Conservation (phyloP, 345 rosid species). For the Syzygium grande region DNA sequence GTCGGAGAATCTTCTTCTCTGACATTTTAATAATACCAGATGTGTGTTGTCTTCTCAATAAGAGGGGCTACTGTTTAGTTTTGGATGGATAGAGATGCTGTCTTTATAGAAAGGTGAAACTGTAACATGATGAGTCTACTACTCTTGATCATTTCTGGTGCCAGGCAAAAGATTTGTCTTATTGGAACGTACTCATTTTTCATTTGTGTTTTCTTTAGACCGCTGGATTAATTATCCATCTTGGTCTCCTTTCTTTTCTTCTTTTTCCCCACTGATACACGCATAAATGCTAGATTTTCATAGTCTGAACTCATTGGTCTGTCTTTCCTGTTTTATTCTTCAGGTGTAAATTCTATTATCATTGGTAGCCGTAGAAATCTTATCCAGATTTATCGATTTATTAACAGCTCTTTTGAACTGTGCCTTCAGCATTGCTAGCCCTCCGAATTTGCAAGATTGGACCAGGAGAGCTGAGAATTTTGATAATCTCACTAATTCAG, state of each 20-base stretch:
- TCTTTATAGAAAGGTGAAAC: neutral
- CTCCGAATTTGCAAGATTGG: constrained; percentile 74
- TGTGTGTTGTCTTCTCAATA: neutral
- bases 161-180: neutral
- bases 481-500: constrained; percentile 43
- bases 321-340: neutral
- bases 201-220: neutral
- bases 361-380: neutral
- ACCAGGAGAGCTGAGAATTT: constrained; percentile 70
- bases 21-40: neutral
- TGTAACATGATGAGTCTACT: neutral
- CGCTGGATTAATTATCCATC: neutral
- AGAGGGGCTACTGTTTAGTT: neutral
- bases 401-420: neutral
- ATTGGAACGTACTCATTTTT: neutral
- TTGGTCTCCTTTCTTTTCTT: neutral
- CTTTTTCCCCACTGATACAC: neutral
- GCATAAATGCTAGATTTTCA: neutral
- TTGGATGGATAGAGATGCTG: neutral
- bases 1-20: neutral
- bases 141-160: neutral
- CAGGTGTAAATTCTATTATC: neutral
- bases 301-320: neutral
- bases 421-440: constrained; percentile 58
- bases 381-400: neutral